Evolutionary conservation across 1,284 basidiomycete genomes (phyloP), one percentile per base, ranked within the genome.

Genomic region (Heterobasidion annosum): DNA sequence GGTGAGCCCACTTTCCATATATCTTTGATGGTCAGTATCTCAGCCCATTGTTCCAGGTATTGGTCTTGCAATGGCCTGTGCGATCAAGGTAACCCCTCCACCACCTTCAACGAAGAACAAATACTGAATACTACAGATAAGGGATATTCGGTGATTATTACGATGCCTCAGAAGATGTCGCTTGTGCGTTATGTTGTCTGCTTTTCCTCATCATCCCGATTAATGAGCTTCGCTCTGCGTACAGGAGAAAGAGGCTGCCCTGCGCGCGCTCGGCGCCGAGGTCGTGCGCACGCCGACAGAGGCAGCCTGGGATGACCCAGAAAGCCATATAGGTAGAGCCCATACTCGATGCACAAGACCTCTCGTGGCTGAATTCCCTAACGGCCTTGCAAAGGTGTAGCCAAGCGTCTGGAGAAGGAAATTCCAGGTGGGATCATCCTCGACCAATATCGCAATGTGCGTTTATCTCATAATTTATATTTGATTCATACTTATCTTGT

Each of bases 101-200:
- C 35, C 51, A n/a, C 34, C 16, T 3, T 25, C 33, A 12, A n/a
- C 34, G 44, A 10, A 50, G 62, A 54, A 71, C 59, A 64, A 67
- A 64, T 78, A 69, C 86, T 89, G 84, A 88, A 89, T 87, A 87
- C 85, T 73, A 85, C 78, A 82, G 66, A 70, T 82, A 83, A 90
- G 88, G 88, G 88, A 73, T 91, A 91, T 79, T 81, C 85, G 37
- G 86, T 85, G 72, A 94, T 99, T 67, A 99, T 99, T 69, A 95
- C 93, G 55, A 75, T 97, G 67, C 96, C 95, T 50, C 87, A 94
- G 66, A 99, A 98, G 75, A 99, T 98, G 96, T 93, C 90, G 3
- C 72, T 87, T 56, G 83, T 85, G 56, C 54, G 79, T 68, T 35
- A 50, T 51, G 10, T 48, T 34, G 33, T 42, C 40, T 48, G 34